Conservation (phyloP, 768 basidiomycete species). For the Podaxis sp. region DNA sequence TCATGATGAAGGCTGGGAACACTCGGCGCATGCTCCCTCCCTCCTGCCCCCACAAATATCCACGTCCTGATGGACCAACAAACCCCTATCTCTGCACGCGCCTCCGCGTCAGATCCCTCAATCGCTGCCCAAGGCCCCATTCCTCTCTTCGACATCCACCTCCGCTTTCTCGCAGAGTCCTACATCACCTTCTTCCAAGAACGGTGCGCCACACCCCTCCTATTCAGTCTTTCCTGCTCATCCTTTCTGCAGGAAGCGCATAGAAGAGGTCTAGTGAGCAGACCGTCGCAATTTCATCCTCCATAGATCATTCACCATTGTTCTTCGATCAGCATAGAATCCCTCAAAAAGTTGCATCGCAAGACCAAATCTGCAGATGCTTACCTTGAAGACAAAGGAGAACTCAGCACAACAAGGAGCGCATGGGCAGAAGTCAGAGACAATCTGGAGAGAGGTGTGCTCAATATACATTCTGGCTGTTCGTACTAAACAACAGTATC, state of each 20-base stretch:
- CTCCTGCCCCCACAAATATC: conserved; percentile 5
- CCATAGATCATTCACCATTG: not conserved
- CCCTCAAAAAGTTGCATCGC: conserved; percentile 69
- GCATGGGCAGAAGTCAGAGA: conserved; percentile 88
- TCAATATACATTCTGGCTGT: not conserved
- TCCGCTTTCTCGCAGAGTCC: conserved; percentile 68
- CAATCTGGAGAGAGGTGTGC: conserved; percentile 76
- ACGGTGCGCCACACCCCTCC: conserved; percentile 47
- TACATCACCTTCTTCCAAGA: conserved; percentile 87
- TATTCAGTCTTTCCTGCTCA: conserved; percentile 15
- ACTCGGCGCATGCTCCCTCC: not conserved
- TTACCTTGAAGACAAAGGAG: conserved; percentile 69
- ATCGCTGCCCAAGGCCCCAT: conserved; percentile 51
- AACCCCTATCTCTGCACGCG: conserved; percentile 35
- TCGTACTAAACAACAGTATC: conserved; percentile 15
- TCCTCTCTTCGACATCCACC: conserved; percentile 70
- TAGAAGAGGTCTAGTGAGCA: conserved; percentile 84
- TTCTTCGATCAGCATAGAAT: conserved; percentile 57
- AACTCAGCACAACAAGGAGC: conserved; percentile 60
- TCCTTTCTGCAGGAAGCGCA: conserved; percentile 56
- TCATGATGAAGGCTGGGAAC: not conserved
- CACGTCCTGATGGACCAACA: conserved; percentile 30
- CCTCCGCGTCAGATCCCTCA: conserved; percentile 37
- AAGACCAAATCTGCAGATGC: conserved; percentile 71
- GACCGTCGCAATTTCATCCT: not conserved